phyloP scores from a whole-genome alignment of 371 early-diverging fungal species.

The Rhizopus arrhizus region DNA sequence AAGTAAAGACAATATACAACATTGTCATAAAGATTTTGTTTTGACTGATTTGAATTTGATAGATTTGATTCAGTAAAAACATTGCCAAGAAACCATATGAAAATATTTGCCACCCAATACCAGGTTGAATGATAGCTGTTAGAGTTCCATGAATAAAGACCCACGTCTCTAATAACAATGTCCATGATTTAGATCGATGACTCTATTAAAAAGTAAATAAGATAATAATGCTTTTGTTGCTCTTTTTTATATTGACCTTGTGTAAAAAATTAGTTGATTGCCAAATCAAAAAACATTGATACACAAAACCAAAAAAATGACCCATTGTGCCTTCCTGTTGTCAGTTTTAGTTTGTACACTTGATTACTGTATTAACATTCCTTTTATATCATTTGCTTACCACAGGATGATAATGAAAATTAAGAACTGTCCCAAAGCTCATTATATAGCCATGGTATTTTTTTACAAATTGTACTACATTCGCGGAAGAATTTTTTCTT shows the following conservation, averaged over 20 bases:
- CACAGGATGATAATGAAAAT: conserved; percentile 52
- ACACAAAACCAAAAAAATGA: conserved; percentile 45
- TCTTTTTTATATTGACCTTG: conserved; percentile 15
- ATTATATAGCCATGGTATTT: conserved; percentile 51
- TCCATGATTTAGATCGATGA: conserved; percentile 45
- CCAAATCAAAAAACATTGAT: conserved; percentile 48
- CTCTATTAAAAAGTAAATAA: conserved; percentile 18
- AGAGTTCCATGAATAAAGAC: conserved; percentile 47
- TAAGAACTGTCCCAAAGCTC: conserved; percentile 47
- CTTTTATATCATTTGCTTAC: conserved; percentile 19
- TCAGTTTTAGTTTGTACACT: not conserved
- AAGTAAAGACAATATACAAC: conserved; percentile 20
- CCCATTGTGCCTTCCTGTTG: conserved; percentile 47
- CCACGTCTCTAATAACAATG: conserved; percentile 39
- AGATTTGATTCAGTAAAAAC: conserved; percentile 43
- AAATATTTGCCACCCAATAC: conserved; percentile 48
- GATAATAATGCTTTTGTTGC: too few species aligned
- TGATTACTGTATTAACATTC: not conserved
- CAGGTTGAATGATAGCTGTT: conserved; percentile 49
- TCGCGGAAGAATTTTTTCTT: conserved; percentile 22
- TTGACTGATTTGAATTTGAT: conserved; percentile 28
- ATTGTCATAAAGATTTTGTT: conserved; percentile 11
- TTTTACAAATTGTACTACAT: conserved; percentile 36
- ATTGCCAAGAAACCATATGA: conserved; percentile 42
- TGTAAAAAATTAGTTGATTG: conserved; percentile 48